A percentile compares a stretch with the other conserved stretches of the same genome.
Conservation (phyloP, 768 basidiomycete species). For the Boletus sp. region DNA sequence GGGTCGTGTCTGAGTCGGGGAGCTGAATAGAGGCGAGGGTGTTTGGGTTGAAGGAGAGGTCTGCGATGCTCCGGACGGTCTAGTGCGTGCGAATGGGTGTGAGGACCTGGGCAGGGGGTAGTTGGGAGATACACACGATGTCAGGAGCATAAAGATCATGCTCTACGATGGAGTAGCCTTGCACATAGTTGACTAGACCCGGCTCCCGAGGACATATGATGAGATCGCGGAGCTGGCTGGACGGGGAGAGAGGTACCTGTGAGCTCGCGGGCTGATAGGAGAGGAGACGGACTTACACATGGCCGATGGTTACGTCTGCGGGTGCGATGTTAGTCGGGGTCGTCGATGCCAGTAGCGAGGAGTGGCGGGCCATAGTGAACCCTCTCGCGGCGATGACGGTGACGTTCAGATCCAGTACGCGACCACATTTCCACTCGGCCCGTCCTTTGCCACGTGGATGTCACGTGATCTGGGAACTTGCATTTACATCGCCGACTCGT, state of each 20-base stretch:
- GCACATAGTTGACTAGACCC: slow-evolving; percentile 65
- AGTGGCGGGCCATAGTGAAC: slow-evolving; percentile 45
- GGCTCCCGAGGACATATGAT: slow-evolving; percentile 68
- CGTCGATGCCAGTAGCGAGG: slow-evolving; percentile 43
- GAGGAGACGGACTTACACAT: slow-evolving; percentile 49
- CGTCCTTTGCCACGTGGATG: slow-evolving; percentile 17
- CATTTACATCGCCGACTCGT: not conserved
- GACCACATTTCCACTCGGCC: slow-evolving; percentile 13
- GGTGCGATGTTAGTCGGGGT: slow-evolving; percentile 42
- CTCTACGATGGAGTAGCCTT: slow-evolving; percentile 52
- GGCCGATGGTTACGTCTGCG: slow-evolving; percentile 53
- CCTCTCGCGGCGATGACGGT: slow-evolving; percentile 6
- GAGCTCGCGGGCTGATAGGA: not conserved
- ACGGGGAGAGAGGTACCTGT: slow-evolving; percentile 3
- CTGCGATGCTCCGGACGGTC: slow-evolving; percentile 48
- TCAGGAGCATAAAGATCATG: slow-evolving; percentile 52
- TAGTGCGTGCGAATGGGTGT: slow-evolving; percentile 25
- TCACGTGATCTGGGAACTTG: slow-evolving; percentile 22
- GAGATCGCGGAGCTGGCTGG: slow-evolving; percentile 76
- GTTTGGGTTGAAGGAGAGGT: slow-evolving; percentile 60
- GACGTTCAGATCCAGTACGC: slow-evolving; percentile 3
- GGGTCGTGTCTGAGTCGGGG: slow-evolving; percentile 48
- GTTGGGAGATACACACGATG: slow-evolving; percentile 38
- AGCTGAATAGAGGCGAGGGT: slow-evolving; percentile 58
- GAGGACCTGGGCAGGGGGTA: slow-evolving; percentile 14